These are phyloP conservation scores for Pisolithus thermaeus DNA, from an alignment of 1,284 basidiomycete genomes.

Conservation along the genomic window DNA sequence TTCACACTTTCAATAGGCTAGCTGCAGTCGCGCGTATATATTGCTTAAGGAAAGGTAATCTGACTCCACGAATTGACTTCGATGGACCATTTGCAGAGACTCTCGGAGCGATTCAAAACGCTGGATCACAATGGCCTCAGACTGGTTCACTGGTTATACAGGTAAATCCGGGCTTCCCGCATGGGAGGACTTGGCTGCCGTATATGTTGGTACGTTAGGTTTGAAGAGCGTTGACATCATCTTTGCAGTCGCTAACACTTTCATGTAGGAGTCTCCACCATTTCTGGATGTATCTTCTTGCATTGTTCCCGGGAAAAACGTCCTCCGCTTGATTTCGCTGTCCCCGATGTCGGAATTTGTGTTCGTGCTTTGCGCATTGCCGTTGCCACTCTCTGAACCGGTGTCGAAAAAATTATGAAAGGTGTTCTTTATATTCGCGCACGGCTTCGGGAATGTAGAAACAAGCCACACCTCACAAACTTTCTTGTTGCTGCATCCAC, in stretches of 20 bases:
- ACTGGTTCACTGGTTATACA: conserved; percentile 26
- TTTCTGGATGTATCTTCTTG: conserved; percentile 25
- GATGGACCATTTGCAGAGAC: conserved; percentile 6
- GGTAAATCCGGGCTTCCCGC: conserved; percentile 18
- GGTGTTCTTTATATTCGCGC: conserved; percentile 13
- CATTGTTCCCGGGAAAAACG: conserved; percentile 24
- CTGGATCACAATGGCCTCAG: conserved; percentile 16
- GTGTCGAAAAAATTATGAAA: conserved; percentile 19
- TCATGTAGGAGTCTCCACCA: conserved; percentile 11
- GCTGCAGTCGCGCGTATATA: conserved; percentile 18
- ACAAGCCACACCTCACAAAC: neutral
- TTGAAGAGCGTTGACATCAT: too few relatives aligned
- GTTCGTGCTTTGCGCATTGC: conserved; percentile 22
- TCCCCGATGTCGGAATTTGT: conserved; percentile 24
- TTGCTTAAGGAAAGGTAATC: conserved; percentile 13
- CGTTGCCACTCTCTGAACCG: conserved; percentile 13
- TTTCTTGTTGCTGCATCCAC: too few relatives aligned
- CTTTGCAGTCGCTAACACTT: conserved; percentile 14
- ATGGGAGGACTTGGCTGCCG: conserved; percentile 26
- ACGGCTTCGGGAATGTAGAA: neutral
- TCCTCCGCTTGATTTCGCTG: conserved; percentile 26
- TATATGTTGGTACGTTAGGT: neutral
- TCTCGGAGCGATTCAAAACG: conserved; percentile 1
- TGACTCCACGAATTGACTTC: neutral
- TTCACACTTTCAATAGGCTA: conserved; percentile 5